Percentiles rank a stretch among this genome's conserved stretches.
phyloP scores from a whole-genome alignment of 1,284 basidiomycete genomes.

The Albatrellus sp. region DNA sequence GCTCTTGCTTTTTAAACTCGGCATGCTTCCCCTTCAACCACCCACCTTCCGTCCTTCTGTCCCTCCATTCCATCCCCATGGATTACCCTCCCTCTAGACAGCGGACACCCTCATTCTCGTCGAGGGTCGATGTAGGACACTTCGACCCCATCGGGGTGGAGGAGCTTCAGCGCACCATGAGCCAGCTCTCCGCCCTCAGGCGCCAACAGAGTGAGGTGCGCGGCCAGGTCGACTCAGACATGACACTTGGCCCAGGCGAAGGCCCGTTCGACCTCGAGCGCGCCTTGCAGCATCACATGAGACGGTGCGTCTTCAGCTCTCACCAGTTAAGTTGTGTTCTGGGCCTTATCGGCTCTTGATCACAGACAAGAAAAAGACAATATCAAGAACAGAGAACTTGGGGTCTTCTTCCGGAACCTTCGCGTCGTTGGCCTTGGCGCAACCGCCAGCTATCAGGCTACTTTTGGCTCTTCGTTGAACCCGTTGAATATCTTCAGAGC shows the following conservation, averaged over 20 bases:
- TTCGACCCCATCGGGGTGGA: conserved; percentile 23
- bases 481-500: conserved; percentile 18
- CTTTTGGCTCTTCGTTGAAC: conserved; percentile 24
- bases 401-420: conserved; percentile 23
- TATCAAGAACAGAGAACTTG: conserved; percentile 21
- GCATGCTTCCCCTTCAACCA: too few species aligned
- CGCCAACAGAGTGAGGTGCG: background rate
- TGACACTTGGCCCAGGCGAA: conserved; percentile 12
- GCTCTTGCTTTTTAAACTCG: too few species aligned
- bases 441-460: conserved; percentile 8
- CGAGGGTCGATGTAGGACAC: conserved; percentile 13
- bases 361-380: conserved; percentile 15
- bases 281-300: conserved; percentile 16
- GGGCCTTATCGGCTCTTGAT: background rate
- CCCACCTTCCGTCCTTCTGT: too few species aligned
- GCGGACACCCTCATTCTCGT: too few species aligned
- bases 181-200: conserved; percentile 14
- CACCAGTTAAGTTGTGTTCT: background rate
- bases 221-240: conserved; percentile 9
- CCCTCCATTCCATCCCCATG: too few species aligned
- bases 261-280: conserved; percentile 20
- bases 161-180: conserved; percentile 15
- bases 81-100: too few species aligned
- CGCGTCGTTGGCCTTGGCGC: conserved; percentile 23
- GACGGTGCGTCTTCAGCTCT: conserved; percentile 12